Conservation (phyloP, 768 basidiomycete species). For the Phanerochaete carnosa region DNA sequence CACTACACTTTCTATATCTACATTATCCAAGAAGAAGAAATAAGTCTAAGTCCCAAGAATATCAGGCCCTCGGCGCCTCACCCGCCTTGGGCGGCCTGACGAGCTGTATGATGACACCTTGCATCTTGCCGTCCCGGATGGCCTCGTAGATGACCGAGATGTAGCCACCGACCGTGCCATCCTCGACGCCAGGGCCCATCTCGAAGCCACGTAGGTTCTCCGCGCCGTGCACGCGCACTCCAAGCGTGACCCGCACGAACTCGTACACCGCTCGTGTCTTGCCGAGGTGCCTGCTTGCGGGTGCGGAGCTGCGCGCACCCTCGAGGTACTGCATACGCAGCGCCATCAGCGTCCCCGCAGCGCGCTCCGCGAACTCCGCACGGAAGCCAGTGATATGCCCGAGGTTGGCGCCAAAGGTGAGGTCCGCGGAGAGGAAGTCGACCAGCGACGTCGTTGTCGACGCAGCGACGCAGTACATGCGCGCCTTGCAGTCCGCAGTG, state of each 20-base stretch:
- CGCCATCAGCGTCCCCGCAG: constrained; percentile 41
- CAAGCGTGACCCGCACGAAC: constrained; percentile 66
- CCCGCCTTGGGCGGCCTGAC: background rate
- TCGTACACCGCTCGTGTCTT: constrained; percentile 73
- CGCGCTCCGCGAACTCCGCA: constrained; percentile 47
- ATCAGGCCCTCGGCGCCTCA: too few species aligned
- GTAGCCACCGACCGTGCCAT: constrained; percentile 67
- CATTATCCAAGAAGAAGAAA: too few species aligned
- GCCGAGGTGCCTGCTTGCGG: constrained; percentile 64
- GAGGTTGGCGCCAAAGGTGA: too few species aligned
- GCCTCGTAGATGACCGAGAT: constrained; percentile 71
- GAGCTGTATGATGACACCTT: constrained; percentile 7
- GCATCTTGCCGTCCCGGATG: constrained; percentile 17
- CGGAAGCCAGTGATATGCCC: too few species aligned
- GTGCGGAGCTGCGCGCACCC: constrained; percentile 60
- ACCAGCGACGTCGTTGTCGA: constrained; percentile 60
- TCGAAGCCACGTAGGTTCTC: constrained; percentile 64
- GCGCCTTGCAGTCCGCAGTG: constrained; percentile 63
- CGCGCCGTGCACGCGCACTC: constrained; percentile 74
- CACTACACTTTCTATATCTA: too few species aligned
- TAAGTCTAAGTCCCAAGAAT: too few species aligned
- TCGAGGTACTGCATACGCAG: constrained; percentile 55
- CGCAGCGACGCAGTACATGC: constrained; percentile 71
- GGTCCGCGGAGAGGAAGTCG: too few species aligned
- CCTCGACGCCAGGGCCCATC: constrained; percentile 63